Conservation (phyloP, 2,329 filamentous ascomycete genomes). For the Pseudopyricularia cyperi region DNA sequence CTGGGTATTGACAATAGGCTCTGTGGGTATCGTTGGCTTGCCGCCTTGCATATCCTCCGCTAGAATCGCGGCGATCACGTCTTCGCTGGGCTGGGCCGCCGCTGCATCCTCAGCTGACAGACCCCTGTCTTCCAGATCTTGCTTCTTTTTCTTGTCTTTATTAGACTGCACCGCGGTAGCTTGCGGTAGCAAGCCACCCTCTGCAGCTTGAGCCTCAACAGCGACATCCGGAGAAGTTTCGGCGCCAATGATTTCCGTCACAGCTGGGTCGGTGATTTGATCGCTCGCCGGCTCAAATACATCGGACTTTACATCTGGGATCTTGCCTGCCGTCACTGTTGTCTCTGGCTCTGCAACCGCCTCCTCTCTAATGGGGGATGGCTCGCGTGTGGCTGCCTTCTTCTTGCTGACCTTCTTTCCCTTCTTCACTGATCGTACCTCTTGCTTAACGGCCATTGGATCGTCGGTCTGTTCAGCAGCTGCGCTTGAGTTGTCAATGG, state of each 20-base stretch:
- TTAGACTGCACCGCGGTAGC: no score
- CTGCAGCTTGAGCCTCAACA: neutral
- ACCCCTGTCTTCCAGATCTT: no score
- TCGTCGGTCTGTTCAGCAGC: constrained; percentile 6
- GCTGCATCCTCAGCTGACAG: no score
- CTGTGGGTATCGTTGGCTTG: no score
- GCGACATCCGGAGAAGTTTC: neutral
- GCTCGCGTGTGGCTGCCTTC: constrained; percentile 5
- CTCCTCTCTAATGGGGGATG: constrained; percentile 4
- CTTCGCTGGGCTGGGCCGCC: no score
- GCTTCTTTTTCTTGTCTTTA: no score
- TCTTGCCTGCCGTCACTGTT: neutral
- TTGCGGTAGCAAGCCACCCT: no score
- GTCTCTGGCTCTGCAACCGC: constrained; percentile 3
- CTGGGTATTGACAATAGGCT: no score
- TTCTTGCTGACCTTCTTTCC: constrained; percentile 10
- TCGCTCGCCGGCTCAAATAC: neutral
- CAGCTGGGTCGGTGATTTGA: neutral
- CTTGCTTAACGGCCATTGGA: constrained; percentile 13
- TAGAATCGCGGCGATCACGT: no score
- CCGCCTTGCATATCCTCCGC: no score
- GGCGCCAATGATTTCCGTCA: neutral
- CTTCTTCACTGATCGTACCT: constrained; percentile 15
- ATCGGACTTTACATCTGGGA: neutral
- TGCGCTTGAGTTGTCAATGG: neutral